These are phyloP conservation scores for Petunia axillaris DNA, from an alignment of 257 asterid genomes.

Conservation along the genomic window DNA sequence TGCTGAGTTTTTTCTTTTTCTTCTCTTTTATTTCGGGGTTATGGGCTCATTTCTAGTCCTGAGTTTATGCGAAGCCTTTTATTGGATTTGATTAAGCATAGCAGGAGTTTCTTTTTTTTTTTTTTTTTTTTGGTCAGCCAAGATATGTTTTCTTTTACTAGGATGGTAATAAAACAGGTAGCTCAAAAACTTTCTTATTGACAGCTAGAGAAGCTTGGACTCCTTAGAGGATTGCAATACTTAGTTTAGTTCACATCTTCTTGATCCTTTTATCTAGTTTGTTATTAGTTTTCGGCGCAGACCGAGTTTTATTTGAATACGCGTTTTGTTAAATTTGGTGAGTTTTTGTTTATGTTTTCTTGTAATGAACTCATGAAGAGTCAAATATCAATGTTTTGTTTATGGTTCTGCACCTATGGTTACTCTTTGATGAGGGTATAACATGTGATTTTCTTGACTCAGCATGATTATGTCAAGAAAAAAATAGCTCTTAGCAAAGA, in stretches of 20 bases:
- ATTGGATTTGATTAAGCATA: not conserved
- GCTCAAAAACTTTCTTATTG: not conserved
- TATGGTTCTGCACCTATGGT: not conserved
- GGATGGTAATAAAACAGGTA: not conserved
- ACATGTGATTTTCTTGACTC: not conserved
- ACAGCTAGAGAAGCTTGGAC: not conserved
- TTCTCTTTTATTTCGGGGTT: not conserved
- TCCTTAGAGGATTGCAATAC: not conserved
- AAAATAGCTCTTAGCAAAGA: too few species aligned
- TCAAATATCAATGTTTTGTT: not conserved
- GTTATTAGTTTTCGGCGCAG: not conserved
- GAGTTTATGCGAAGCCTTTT: not conserved
- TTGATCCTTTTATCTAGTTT: not conserved
- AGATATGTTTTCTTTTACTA: not conserved
- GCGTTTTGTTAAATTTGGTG: not conserved
- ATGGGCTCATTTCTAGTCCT: not conserved
- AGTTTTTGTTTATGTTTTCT: not conserved
- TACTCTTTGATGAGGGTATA: not conserved
- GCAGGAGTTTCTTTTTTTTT: not conserved
- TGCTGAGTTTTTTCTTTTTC: not conserved
- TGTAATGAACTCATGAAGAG: not conserved
- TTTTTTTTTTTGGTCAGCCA: not conserved
- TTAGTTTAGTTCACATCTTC: too few species aligned
- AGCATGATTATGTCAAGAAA: too few species aligned
- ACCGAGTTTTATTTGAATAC: not conserved